Conservation (phyloP, 441 rosid species). For the Adansonia rubrostipa region DNA sequence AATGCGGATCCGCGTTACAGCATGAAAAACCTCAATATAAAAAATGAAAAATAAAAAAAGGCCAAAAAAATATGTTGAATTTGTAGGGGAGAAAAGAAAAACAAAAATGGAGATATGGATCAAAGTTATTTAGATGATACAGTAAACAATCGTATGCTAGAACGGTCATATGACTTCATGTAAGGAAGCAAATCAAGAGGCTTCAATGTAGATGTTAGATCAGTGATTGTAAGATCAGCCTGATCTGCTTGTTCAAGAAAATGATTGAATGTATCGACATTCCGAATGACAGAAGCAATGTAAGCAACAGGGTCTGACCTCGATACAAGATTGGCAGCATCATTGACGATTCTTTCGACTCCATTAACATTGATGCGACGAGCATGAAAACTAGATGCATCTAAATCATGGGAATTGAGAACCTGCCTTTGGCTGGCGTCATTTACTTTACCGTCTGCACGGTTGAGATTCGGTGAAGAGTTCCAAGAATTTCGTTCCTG, state of each 20-base stretch:
- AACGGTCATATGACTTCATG: constrained; percentile 68
- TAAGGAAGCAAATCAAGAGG: constrained; percentile 70
- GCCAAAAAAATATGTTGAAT: neutral
- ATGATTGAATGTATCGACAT: constrained; percentile 54
- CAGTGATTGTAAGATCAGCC: constrained; percentile 53
- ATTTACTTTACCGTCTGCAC: constrained; percentile 20
- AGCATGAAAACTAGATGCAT: constrained; percentile 12
- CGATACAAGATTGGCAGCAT: constrained; percentile 19
- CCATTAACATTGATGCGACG: neutral
- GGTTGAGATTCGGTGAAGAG: neutral
- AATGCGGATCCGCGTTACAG: neutral
- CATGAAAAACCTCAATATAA: neutral
- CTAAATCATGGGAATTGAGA: neutral
- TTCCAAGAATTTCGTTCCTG: neutral
- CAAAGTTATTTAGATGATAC: constrained; percentile 38
- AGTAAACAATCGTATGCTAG: constrained; percentile 52
- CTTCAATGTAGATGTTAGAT: constrained; percentile 50
- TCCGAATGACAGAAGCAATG: constrained; percentile 72
- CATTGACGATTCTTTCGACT: neutral
- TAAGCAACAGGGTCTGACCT: constrained; percentile 50
- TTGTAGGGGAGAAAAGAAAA: neutral
- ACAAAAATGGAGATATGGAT: neutral
- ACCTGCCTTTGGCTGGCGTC: constrained; percentile 24
- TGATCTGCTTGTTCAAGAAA: constrained; percentile 59
- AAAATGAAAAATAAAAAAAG: neutral